Evolutionary conservation across 208 protist genomes (phyloP).

Genomic region (Leishmania braziliensis): DNA sequence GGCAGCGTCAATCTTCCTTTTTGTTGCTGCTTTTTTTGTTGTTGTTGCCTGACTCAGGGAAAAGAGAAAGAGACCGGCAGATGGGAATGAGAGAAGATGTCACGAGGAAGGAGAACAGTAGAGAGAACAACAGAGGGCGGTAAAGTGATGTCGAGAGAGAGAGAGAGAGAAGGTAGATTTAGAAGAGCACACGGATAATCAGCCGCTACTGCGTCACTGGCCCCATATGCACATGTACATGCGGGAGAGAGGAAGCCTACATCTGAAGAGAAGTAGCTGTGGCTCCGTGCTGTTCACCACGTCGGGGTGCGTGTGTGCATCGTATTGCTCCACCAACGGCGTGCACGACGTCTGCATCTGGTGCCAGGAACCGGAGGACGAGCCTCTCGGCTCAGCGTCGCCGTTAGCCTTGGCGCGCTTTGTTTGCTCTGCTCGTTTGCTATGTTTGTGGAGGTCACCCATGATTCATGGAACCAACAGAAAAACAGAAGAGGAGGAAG

Average conservation of each 20-base stretch:
- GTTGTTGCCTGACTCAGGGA: neutral
- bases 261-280: neutral
- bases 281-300: neutral
- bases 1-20: neutral
- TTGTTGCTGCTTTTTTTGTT: neutral
- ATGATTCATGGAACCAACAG: neutral
- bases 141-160: neutral
- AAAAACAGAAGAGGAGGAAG: neutral
- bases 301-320: neutral
- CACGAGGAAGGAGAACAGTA: neutral
- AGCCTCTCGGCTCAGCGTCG: neutral
- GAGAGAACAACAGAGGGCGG: neutral
- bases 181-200: neutral
- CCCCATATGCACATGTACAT: neutral
- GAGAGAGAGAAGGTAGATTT: neutral
- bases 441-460: neutral
- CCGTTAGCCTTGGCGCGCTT: neutral
- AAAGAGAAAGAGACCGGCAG: neutral
- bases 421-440: neutral
- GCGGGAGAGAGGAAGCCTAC: neutral
- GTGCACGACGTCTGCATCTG: neutral
- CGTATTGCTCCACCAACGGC: neutral
- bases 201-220: neutral
- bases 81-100: neutral
- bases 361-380: neutral